phyloP scores from a whole-genome alignment of 116 monocot species.

The Papilionanthe hybrid region DNA sequence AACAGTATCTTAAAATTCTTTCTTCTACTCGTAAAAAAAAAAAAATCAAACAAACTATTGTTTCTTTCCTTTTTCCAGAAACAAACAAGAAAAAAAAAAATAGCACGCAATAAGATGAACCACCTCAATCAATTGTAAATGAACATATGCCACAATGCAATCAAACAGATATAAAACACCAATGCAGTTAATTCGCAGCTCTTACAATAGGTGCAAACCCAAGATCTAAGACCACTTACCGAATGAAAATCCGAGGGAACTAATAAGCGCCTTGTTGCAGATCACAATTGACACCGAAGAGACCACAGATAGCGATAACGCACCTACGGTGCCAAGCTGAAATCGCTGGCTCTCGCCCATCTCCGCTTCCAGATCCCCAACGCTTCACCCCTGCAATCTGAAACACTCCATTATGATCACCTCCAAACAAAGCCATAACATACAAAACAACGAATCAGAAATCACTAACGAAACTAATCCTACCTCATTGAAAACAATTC shows the following conservation, averaged over 20 bases:
- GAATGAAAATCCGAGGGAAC: conserved; percentile 28
- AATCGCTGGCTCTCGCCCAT: conserved; percentile 27
- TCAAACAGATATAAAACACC: not conserved
- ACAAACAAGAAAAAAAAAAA: not conserved
- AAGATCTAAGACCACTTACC: conserved; percentile 16
- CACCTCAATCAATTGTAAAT: not conserved
- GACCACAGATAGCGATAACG: conserved; percentile 28
- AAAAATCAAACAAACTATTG: not conserved
- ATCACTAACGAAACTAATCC: not conserved
- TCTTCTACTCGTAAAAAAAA: not conserved
- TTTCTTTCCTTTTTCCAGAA: not conserved
- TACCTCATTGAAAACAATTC: not conserved
- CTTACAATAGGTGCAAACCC: not conserved
- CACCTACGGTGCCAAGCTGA: conserved; percentile 30
- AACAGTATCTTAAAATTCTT: not conserved
- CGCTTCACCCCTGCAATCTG: conserved; percentile 8
- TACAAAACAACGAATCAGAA: not conserved
- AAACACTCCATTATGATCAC: not conserved
- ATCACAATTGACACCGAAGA: conserved; percentile 33
- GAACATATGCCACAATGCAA: not conserved
- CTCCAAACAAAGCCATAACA: not conserved
- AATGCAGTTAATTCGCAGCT: not conserved
- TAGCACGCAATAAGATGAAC: not conserved
- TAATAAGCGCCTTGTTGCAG: conserved; percentile 34
- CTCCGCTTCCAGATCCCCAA: not conserved